These are phyloP conservation scores for Rubia balearica DNA, from an alignment of 305 asterid species.

Conservation along the genomic window DNA sequence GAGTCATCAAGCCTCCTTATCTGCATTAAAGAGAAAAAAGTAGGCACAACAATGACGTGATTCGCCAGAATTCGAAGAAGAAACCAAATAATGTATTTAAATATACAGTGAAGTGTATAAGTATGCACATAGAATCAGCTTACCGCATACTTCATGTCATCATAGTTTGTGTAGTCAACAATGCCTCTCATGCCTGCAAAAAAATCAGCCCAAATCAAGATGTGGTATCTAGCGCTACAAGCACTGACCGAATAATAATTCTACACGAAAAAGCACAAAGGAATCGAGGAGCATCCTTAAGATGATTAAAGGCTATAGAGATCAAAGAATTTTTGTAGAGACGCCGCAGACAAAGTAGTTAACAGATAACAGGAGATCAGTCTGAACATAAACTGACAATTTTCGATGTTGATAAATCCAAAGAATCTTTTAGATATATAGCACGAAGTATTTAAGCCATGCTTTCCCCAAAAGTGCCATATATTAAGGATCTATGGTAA, in stretches of 20 bases:
- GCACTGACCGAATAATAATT: not conserved
- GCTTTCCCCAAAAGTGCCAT: not conserved
- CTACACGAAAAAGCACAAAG: not conserved
- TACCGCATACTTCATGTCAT: conserved; percentile 87
- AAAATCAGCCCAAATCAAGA: conserved; percentile 8
- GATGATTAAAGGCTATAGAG: no score
- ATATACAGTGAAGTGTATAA: not conserved
- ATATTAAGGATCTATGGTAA: not conserved
- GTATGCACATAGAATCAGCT: conserved; percentile 20
- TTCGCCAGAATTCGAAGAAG: not conserved
- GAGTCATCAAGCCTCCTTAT: conserved; percentile 82
- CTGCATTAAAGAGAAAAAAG: conserved; percentile 30
- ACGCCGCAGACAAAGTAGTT: not conserved
- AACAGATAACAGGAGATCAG: not conserved
- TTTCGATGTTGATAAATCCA: no score
- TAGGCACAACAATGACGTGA: not conserved
- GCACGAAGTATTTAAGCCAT: not conserved
- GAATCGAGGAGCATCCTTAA: not conserved
- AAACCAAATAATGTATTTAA: not conserved
- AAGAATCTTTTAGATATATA: no score
- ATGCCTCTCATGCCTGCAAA: conserved; percentile 66
- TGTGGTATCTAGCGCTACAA: not conserved
- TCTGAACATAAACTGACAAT: not conserved
- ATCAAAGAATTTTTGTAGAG: not conserved
- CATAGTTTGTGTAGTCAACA: conserved; percentile 68